A percentile compares a stretch with the other conserved stretches of the same genome.
Conservation (phyloP, 163 green algal species). For the Scenedesmus sp. region DNA sequence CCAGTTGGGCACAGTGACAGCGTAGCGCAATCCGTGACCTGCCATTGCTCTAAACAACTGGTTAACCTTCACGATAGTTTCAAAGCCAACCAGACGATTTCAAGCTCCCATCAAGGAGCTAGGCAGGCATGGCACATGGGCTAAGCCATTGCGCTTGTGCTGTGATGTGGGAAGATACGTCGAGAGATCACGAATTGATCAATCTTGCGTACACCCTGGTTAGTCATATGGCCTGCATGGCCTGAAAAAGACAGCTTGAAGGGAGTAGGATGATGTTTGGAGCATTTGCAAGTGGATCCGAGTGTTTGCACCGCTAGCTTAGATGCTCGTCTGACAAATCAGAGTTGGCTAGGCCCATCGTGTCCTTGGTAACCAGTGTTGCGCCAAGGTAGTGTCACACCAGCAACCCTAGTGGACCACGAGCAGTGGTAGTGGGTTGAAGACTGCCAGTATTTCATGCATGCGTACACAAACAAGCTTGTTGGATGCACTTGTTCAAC, state of each 20-base stretch:
- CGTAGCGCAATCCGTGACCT: constrained; percentile 61
- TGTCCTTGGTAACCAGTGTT: not conserved
- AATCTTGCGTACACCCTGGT: too few relatives aligned
- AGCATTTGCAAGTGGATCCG: not conserved
- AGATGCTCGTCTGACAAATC: not conserved
- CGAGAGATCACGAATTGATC: not conserved
- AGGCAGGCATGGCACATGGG: not conserved
- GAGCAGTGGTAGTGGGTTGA: not conserved
- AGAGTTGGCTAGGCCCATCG: not conserved
- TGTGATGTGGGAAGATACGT: not conserved
- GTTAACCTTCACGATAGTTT: not conserved
- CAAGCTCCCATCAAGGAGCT: not conserved
- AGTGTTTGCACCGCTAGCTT: not conserved
- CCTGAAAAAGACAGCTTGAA: not conserved
- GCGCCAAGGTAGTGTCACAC: not conserved
- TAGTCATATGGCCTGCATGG: not conserved
- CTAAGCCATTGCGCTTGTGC: not conserved
- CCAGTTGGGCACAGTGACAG: constrained; percentile 65
- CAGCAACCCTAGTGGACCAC: constrained; percentile 3
- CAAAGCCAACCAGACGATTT: not conserved
- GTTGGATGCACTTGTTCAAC: not conserved
- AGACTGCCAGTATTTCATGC: not conserved
- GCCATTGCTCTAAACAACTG: not conserved
- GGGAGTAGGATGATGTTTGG: not conserved
- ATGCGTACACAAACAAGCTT: not conserved